These are phyloP conservation scores for Cicer yamashitae DNA, from an alignment of 306 rosid species.

Conservation along the genomic window DNA sequence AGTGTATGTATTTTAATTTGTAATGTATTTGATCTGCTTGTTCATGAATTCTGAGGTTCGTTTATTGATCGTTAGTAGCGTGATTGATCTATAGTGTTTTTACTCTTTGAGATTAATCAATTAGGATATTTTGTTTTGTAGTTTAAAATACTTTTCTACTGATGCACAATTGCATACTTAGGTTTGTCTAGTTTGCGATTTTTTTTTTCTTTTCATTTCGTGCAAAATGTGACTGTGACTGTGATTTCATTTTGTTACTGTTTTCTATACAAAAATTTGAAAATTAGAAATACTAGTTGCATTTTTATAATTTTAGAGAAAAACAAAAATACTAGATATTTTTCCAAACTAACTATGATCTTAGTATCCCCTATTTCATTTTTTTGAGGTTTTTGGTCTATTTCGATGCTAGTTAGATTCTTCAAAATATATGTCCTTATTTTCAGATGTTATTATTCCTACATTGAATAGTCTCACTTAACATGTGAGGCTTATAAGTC, in stretches of 20 bases:
- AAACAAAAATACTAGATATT: background rate
- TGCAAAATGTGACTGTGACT: background rate
- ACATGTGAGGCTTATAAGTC: background rate
- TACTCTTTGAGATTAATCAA: conserved; percentile 7
- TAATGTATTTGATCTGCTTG: conserved; percentile 44
- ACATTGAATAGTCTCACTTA: background rate
- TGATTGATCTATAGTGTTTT: conserved; percentile 39
- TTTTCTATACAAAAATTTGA: background rate
- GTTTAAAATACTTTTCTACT: conserved; percentile 21
- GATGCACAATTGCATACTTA: background rate
- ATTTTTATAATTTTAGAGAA: background rate
- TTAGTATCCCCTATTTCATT: conserved; percentile 7
- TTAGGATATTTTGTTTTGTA: conserved; percentile 8
- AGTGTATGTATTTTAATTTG: too few relatives aligned
- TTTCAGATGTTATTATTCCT: background rate
- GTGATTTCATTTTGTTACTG: background rate
- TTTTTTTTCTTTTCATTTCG: background rate
- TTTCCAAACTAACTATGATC: background rate
- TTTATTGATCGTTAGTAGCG: conserved; percentile 19
- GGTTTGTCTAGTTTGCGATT: background rate
- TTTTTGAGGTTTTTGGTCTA: background rate
- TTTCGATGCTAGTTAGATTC: conserved; percentile 20
- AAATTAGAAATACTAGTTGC: background rate
- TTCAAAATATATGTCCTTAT: background rate
- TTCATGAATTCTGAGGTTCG: conserved; percentile 3